Evolutionary conservation across 805 yeast genomes (phyloP).

Genomic region (Maudiozyma serrabonitensis): DNA sequence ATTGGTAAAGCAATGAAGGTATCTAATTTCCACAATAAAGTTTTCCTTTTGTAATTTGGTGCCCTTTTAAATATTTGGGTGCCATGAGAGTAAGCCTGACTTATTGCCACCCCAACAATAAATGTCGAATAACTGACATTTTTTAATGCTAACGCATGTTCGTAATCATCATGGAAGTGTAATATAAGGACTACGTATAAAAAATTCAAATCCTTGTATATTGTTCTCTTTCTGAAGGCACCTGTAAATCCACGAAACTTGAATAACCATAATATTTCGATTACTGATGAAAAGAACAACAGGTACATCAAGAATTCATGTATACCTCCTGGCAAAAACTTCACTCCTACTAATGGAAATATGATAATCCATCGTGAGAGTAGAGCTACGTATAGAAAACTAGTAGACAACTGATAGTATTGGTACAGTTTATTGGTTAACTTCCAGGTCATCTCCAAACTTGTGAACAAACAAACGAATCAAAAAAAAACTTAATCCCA

Average conservation of each 20-base stretch:
- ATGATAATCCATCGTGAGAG: slow-evolving; percentile 40
- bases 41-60: slow-evolving; percentile 2
- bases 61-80: slow-evolving; percentile 18
- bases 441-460: not conserved
- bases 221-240: slow-evolving; percentile 11
- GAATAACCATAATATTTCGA: slow-evolving; percentile 20
- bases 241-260: slow-evolving; percentile 15
- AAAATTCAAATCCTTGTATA: slow-evolving; percentile 22
- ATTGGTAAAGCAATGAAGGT: slow-evolving; percentile 17
- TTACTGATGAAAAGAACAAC: slow-evolving; percentile 13
- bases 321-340: slow-evolving; percentile 60
- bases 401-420: slow-evolving; percentile 19
- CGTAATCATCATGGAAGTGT: slow-evolving; percentile 27
- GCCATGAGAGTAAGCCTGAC: slow-evolving; percentile 24
- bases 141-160: slow-evolving; percentile 24
- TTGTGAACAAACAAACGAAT: too few relatives aligned
- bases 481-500: too few relatives aligned
- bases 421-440: slow-evolving; percentile 18
- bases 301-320: slow-evolving; percentile 45
- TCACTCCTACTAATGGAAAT: slow-evolving; percentile 54
- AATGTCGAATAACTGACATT: slow-evolving; percentile 25
- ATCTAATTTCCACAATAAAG: slow-evolving; percentile 14
- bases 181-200: slow-evolving; percentile 20
- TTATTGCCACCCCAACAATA: slow-evolving; percentile 17
- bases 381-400: slow-evolving; percentile 20